Conservation (phyloP, 441 rosid species). For the Isatis lusitanica region DNA sequence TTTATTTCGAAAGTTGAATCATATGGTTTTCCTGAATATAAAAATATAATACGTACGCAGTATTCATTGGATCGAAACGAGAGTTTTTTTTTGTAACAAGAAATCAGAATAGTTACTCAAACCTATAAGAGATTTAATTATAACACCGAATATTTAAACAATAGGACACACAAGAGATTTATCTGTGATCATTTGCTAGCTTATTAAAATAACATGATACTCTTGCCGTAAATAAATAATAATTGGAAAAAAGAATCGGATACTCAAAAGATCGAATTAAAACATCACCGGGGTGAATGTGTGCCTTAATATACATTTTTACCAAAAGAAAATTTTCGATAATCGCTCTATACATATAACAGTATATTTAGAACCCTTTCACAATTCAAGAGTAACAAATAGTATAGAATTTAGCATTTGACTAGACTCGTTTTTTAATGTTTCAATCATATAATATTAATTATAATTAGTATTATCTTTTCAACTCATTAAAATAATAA, state of each 20-base stretch:
- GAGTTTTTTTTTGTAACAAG: background rate
- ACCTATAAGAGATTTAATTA: background rate
- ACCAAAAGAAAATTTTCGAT: too few species aligned
- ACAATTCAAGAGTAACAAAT: background rate
- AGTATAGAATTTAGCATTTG: background rate
- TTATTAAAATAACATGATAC: background rate
- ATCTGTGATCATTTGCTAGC: background rate
- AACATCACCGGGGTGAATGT: background rate
- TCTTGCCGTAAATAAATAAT: background rate
- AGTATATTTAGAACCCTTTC: background rate
- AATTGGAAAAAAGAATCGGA: too few species aligned
- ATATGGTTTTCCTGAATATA: slow-evolving; percentile 17
- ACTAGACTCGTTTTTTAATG: background rate
- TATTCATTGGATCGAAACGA: slow-evolving; percentile 30
- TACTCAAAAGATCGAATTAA: background rate
- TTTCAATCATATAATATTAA: background rate
- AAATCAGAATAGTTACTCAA: slow-evolving; percentile 4
- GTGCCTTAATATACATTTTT: background rate
- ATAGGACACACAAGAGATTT: background rate
- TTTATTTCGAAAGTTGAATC: slow-evolving; percentile 30
- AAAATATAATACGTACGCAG: background rate
- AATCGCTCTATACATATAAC: background rate
- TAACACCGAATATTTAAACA: background rate
- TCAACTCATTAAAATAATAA: background rate
- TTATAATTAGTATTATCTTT: background rate